These are phyloP conservation scores for Pythium periplocum DNA, from an alignment of 352 stramenopile genomes.

Conservation along the genomic window DNA sequence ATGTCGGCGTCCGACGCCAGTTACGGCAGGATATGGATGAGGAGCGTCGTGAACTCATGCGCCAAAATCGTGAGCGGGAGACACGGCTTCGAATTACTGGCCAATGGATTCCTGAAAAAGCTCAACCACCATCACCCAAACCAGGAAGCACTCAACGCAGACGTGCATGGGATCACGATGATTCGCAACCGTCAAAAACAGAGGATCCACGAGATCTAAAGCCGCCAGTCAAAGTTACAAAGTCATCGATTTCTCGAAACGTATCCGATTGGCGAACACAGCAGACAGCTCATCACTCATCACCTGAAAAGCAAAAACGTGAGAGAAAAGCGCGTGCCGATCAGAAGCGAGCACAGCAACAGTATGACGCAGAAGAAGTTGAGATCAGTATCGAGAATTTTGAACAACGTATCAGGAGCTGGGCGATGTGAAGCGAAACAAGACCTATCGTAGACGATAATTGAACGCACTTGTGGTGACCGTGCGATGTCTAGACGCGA, in stretches of 20 bases:
- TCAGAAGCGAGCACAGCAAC: slow-evolving; percentile 14
- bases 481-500: too few species aligned
- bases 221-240: background rate
- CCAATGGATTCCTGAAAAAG: too few species aligned
- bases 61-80: too few species aligned
- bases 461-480: too few species aligned
- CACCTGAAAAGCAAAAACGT: background rate
- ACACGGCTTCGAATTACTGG: too few species aligned
- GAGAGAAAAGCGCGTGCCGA: background rate
- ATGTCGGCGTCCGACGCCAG: slow-evolving; percentile 40
- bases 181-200: too few species aligned
- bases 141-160: slow-evolving; percentile 4
- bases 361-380: slow-evolving; percentile 19
- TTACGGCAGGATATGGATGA: slow-evolving; percentile 55
- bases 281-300: slow-evolving; percentile 13
- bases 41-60: slow-evolving; percentile 19
- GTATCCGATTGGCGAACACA: slow-evolving; percentile 39
- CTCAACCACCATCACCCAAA: too few species aligned
- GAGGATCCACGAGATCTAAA: background rate
- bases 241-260: slow-evolving; percentile 29
- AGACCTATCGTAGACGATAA: background rate
- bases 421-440: slow-evolving; percentile 4
- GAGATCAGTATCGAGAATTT: slow-evolving; percentile 33
- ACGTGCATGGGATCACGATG: slow-evolving; percentile 15
- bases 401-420: slow-evolving; percentile 24